Conservation (phyloP, 208 protist genomes). For the Crithidia mellificae region DNA sequence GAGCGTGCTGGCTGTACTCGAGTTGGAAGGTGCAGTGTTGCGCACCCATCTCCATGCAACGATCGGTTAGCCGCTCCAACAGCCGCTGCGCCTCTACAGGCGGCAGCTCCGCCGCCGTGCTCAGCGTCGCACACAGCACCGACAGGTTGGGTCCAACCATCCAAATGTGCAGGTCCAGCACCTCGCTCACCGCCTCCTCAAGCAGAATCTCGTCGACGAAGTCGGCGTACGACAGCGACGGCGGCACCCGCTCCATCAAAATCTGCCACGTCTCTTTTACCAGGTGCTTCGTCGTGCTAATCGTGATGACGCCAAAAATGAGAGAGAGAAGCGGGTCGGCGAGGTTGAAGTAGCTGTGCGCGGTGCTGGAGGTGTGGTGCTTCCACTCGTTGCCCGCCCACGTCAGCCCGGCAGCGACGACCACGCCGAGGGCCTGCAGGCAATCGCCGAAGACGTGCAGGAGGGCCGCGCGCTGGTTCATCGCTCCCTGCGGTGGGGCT, state of each 20-base stretch:
- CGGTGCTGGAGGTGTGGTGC: constrained; percentile 19
- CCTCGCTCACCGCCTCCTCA: constrained; percentile 17
- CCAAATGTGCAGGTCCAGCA: constrained; percentile 27
- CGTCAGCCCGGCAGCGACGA: constrained; percentile 15
- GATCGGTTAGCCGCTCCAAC: constrained; percentile 22
- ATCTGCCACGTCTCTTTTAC: constrained; percentile 19
- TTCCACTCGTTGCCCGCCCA: constrained; percentile 18
- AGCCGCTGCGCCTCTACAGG: constrained; percentile 18
- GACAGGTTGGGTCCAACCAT: constrained; percentile 18
- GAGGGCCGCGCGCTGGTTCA: constrained; percentile 20
- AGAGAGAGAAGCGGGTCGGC: constrained; percentile 20
- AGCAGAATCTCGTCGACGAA: constrained; percentile 11
- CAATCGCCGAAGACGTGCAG: constrained; percentile 30
- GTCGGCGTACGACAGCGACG: constrained; percentile 21
- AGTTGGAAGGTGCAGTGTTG: constrained; percentile 30
- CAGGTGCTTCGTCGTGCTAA: constrained; percentile 27
- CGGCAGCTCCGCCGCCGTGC: constrained; percentile 9
- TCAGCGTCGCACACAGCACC: constrained; percentile 23
- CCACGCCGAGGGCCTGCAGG: constrained; percentile 20
- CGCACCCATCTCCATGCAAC: constrained; percentile 24
- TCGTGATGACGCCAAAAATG: constrained; percentile 20
- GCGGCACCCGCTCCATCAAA: constrained; percentile 26
- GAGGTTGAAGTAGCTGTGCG: constrained; percentile 30
- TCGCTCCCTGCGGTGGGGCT: constrained; percentile 18
- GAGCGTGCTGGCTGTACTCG: constrained; percentile 13